These are phyloP conservation scores for Nannochloropsis gaditana DNA, from an alignment of 108 stramenopile species.

Conservation along the genomic window DNA sequence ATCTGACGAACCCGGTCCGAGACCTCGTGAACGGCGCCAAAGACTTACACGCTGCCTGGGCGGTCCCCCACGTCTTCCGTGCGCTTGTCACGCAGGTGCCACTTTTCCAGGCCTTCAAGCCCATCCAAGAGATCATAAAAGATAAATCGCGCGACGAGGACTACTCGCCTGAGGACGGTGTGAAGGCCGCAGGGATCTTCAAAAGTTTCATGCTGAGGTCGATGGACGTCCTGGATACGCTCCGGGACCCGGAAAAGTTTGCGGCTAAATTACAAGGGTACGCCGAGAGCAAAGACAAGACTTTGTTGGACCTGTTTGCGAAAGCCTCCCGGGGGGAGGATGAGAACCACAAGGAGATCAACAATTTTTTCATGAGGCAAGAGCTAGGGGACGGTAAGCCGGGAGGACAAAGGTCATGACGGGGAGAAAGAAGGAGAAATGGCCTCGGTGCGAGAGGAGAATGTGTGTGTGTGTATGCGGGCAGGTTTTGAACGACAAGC, in stretches of 20 bases:
- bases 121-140: neutral
- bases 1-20: neutral
- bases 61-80: neutral
- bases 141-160: neutral
- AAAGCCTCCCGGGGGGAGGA: constrained; percentile 11
- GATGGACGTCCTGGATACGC: neutral
- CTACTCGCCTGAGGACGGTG: neutral
- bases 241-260: neutral
- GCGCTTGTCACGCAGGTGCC: neutral
- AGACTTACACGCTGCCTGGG: neutral
- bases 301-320: neutral
- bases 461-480: neutral
- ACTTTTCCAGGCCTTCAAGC: neutral
- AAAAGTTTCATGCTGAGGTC: neutral
- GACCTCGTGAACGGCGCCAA: neutral
- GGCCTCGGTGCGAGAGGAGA: neutral
- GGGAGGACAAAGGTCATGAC: neutral
- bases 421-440: neutral
- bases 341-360: neutral
- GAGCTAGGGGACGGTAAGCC: neutral
- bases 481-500: no score
- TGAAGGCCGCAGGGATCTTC: neutral
- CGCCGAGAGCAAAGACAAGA: neutral
- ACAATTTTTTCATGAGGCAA: constrained; percentile 17
- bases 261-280: neutral